phyloP scores from a whole-genome alignment of 2,329 filamentous ascomycete genomes.

The Pseudonectria buxi region DNA sequence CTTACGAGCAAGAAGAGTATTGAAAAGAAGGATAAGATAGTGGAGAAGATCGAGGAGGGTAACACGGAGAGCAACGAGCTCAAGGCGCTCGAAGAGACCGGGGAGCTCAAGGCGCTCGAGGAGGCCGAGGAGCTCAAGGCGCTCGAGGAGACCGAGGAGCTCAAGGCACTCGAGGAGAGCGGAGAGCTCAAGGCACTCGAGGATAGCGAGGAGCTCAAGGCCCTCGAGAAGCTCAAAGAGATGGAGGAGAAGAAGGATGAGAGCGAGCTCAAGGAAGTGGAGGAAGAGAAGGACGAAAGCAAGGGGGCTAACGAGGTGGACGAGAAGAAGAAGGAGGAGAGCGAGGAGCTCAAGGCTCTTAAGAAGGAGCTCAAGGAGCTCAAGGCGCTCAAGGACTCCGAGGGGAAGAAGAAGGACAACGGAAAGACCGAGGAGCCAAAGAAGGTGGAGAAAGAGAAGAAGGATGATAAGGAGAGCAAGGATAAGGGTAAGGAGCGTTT shows the following conservation, averaged over 20 bases:
- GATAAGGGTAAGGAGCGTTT: neutral
- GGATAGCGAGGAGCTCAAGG: no score
- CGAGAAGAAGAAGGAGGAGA: conserved; percentile 21
- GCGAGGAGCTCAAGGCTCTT: neutral
- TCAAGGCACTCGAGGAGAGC: no score
- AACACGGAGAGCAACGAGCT: neutral
- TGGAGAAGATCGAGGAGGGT: neutral
- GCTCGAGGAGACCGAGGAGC: no score
- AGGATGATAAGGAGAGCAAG: conserved; percentile 1
- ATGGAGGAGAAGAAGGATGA: neutral
- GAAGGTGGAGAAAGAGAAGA: neutral
- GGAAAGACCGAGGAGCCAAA: neutral
- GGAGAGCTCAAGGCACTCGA: no score
- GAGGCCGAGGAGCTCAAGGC: neutral
- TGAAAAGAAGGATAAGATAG: neutral
- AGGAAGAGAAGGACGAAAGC: neutral
- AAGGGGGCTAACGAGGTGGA: conserved; percentile 5
- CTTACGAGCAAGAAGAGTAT: neutral
- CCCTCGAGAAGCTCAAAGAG: neutral
- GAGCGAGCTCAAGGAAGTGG: neutral
- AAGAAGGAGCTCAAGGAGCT: neutral
- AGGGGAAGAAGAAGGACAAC: neutral
- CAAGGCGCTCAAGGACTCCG: no score
- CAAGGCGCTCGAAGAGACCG: no score
- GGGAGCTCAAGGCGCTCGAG: neutral